phyloP scores from a whole-genome alignment of 352 stramenopile species.

The Phytophthora palmivora region DNA sequence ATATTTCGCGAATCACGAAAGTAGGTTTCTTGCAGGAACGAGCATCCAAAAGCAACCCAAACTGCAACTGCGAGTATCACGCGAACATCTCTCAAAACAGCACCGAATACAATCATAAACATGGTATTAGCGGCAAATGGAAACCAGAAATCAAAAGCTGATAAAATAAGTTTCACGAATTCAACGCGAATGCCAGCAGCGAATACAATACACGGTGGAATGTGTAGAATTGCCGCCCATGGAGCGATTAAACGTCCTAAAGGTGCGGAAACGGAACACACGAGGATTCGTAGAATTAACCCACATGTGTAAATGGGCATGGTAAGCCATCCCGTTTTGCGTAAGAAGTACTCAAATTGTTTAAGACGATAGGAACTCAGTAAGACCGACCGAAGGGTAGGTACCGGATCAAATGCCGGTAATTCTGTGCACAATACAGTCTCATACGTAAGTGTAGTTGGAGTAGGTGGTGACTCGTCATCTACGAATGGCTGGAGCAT shows the following conservation, averaged over 20 bases:
- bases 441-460: conserved; percentile 22
- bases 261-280: conserved; percentile 20
- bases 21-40: conserved; percentile 38
- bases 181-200: conserved; percentile 23
- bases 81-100: conserved; percentile 19
- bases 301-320: conserved; percentile 39
- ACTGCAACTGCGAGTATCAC: conserved; percentile 11
- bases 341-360: conserved; percentile 23
- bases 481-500: conserved; percentile 31
- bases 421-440: conserved; percentile 30
- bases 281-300: conserved; percentile 16
- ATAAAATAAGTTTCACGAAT: conserved; percentile 39
- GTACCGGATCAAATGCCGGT: conserved; percentile 30
- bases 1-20: conserved; percentile 37
- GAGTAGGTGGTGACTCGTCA: conserved; percentile 1
- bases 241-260: conserved; percentile 17
- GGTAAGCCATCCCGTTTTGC: conserved; percentile 27
- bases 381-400: conserved; percentile 26
- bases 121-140: conserved; percentile 34
- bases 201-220: conserved; percentile 34
- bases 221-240: conserved; percentile 22
- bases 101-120: conserved; percentile 30
- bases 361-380: conserved; percentile 10
- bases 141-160: conserved; percentile 38
- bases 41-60: conserved; percentile 29